A percentile compares a stretch with the other conserved stretches of the same genome.
Evolutionary conservation across 148 eudicot genomes (phyloP).

Genomic region (Agrostemma githago): DNA sequence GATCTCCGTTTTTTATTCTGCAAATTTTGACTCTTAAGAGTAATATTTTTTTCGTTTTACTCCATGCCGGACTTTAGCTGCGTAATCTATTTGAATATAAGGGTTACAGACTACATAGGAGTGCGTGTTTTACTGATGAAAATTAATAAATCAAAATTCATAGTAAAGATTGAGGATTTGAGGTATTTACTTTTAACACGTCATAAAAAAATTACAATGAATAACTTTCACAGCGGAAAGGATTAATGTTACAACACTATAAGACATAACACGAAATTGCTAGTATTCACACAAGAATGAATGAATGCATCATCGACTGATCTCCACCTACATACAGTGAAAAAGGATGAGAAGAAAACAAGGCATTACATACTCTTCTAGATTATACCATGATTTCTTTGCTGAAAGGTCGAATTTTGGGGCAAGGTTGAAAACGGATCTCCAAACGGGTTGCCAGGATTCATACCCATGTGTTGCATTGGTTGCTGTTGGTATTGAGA

Average conservation of each 20-base stretch:
- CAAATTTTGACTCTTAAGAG: background rate
- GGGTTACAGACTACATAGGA: background rate
- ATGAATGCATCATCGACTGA: slow-evolving; percentile 13
- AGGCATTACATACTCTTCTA: slow-evolving; percentile 28
- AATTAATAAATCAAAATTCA: background rate
- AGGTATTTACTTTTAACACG: background rate
- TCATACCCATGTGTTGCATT: slow-evolving; percentile 20
- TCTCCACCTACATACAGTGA: background rate
- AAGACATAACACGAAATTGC: background rate
- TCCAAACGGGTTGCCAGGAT: slow-evolving; percentile 59
- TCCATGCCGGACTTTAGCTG: background rate
- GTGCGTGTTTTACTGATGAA: background rate
- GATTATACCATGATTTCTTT: slow-evolving; percentile 50
- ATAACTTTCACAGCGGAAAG: slow-evolving; percentile 1
- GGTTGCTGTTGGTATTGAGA: slow-evolving; percentile 44
- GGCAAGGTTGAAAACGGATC: slow-evolving; percentile 50
- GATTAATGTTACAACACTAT: background rate
- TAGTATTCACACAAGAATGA: slow-evolving; percentile 23
- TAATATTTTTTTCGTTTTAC: background rate
- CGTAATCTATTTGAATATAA: background rate
- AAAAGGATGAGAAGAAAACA: background rate
- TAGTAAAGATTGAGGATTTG: background rate
- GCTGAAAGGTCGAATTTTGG: slow-evolving; percentile 37
- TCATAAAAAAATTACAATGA: slow-evolving; percentile 3
- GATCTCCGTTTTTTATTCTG: too few species aligned